phyloP scores from a whole-genome alignment of 2,329 filamentous ascomycete species.

The Zymoseptoria ardabiliae region DNA sequence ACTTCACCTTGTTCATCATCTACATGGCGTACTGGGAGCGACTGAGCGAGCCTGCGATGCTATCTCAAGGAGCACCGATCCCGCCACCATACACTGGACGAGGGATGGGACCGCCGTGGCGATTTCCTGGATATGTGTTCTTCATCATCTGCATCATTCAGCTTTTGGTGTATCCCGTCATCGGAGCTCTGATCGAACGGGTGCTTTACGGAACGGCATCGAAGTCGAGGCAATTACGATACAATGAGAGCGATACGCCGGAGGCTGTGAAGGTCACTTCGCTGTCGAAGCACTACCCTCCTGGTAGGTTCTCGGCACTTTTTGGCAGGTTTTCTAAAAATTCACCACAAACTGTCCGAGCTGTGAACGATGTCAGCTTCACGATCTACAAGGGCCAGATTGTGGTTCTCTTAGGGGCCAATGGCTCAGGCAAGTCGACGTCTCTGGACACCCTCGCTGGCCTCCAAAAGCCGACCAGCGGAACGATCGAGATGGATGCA shows the following conservation, averaged over 20 bases:
- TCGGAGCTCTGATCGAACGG: conserved; percentile 68
- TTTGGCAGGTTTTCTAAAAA: conserved; percentile 43
- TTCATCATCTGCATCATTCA: conserved; percentile 74
- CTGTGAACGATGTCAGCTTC: conserved; percentile 67
- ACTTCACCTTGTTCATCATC: conserved; percentile 79
- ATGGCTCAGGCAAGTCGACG: conserved; percentile 83
- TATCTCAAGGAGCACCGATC: conserved; percentile 54
- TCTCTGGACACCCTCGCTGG: conserved; percentile 81
- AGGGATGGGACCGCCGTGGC: conserved; percentile 42
- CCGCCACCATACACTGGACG: not conserved
- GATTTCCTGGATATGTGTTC: conserved; percentile 64
- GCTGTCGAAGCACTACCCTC: conserved; percentile 73
- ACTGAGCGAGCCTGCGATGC: conserved; percentile 50
- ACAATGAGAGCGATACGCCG: conserved; percentile 16
- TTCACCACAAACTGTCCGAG: conserved; percentile 60
- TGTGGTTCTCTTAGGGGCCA: conserved; percentile 75
- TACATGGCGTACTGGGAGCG: conserved; percentile 70
- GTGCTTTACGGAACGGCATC: conserved; percentile 68
- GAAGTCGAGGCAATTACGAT: conserved; percentile 39
- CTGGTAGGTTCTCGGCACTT: conserved; percentile 50
- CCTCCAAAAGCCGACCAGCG: conserved; percentile 65
- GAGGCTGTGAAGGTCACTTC: conserved; percentile 61
- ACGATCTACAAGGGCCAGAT: conserved; percentile 72
- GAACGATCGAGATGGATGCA: conserved; percentile 67
- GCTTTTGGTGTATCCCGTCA: conserved; percentile 66